These are phyloP conservation scores for Chlamydomonas asymmetrica DNA, from an alignment of 139 green algal species.

Conservation along the genomic window DNA sequence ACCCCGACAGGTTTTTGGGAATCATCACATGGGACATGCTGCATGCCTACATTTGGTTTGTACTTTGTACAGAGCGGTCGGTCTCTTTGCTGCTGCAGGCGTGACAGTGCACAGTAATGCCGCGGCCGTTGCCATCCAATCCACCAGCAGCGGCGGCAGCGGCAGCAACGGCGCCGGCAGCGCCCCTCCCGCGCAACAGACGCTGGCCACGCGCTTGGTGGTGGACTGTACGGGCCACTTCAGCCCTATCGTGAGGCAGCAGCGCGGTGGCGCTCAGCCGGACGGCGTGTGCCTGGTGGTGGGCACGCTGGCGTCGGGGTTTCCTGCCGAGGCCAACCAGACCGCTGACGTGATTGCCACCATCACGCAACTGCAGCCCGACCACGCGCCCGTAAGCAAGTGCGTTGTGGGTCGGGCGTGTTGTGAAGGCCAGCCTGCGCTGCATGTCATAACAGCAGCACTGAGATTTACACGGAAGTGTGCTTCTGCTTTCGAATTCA, in stretches of 20 bases:
- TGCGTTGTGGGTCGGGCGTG: too few species aligned
- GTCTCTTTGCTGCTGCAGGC: too few species aligned
- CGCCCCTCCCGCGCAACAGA: too few species aligned
- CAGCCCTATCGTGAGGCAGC: constrained; percentile 88
- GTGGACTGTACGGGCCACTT: constrained; percentile 95
- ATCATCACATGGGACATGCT: too few species aligned
- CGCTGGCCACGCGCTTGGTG: constrained; percentile 59
- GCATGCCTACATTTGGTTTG: too few species aligned
- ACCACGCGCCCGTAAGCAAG: constrained; percentile 9
- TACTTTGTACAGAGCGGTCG: too few species aligned
- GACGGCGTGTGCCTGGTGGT: constrained; percentile 97
- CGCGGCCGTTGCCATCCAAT: background rate
- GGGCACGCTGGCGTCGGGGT: constrained; percentile 80
- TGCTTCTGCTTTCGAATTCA: too few species aligned
- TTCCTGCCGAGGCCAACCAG: constrained; percentile 69
- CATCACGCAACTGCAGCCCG: constrained; percentile 24
- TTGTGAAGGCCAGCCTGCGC: too few species aligned
- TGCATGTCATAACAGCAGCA: too few species aligned
- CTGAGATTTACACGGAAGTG: too few species aligned
- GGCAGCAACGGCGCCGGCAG: constrained; percentile 3
- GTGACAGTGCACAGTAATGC: constrained; percentile 16
- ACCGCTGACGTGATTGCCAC: constrained; percentile 66
- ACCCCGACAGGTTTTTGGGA: too few species aligned
- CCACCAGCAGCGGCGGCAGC: background rate
- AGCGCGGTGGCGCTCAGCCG: constrained; percentile 79